These are phyloP conservation scores for Rhododendron kiyosumense DNA, from an alignment of 148 eudicot genomes.

Conservation along the genomic window DNA sequence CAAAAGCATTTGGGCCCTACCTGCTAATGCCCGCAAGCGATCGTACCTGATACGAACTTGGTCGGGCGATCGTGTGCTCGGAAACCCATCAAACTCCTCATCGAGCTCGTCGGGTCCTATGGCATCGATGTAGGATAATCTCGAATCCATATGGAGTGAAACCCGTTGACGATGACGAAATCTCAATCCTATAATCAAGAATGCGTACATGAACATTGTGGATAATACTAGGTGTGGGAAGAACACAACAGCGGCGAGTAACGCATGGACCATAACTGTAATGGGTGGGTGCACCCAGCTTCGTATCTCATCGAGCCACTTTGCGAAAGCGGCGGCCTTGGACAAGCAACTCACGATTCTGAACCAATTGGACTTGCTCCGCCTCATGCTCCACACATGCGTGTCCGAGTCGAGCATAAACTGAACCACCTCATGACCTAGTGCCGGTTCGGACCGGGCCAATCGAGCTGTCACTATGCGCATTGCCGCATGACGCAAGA, in stretches of 20 bases:
- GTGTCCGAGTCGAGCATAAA: conserved; percentile 75
- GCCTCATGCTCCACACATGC: conserved; percentile 86
- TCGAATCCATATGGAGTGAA: conserved; percentile 56
- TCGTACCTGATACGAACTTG: conserved; percentile 70
- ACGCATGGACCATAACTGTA: conserved; percentile 58
- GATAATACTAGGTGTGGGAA: conserved; percentile 71
- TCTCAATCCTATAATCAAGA: conserved; percentile 55
- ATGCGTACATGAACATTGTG: conserved; percentile 63
- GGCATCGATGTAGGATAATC: conserved; percentile 52
- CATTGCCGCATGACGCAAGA: conserved; percentile 73
- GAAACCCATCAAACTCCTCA: conserved; percentile 85
- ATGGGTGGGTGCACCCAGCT: conserved; percentile 80
- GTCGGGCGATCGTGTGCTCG: conserved; percentile 52
- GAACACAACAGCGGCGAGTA: conserved; percentile 53
- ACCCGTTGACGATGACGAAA: conserved; percentile 45
- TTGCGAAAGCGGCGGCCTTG: conserved; percentile 47
- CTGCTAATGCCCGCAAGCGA: conserved; percentile 67
- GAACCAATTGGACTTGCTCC: conserved; percentile 86
- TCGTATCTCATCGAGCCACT: conserved; percentile 59
- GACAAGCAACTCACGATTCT: conserved; percentile 64
- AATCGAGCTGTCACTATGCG: conserved; percentile 58
- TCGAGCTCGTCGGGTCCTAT: conserved; percentile 67
- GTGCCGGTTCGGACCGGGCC: conserved; percentile 72
- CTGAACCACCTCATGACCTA: conserved; percentile 85
- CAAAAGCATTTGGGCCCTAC: conserved; percentile 68